Base-by-base conservation (phyloP, 352 stramenopile genomes). In the Pythium volutum region DNA sequence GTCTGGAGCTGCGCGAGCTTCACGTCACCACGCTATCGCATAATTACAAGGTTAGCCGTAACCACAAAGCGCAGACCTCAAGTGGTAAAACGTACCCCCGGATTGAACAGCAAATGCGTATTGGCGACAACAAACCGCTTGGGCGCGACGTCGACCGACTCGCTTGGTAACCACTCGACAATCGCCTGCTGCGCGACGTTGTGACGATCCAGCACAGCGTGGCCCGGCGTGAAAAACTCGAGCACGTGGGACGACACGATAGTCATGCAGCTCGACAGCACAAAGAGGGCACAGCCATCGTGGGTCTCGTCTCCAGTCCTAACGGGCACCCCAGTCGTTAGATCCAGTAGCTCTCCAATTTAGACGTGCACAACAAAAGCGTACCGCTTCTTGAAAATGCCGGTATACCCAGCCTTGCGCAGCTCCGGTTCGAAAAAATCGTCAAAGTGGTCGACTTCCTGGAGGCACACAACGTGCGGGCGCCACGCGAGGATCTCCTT, bases 21-120 rank as follows among this genome's bases (percentile, higher is more conserved):
- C 16, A 88, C 73, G 16, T 90, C 81, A 8, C 81, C 81, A 46
- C 81, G 73, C 81, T 90, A 34, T 29, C 8, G 14, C 27, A 48
- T 2, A 9, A 43, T 20, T 7, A 22, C 36, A 10, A 36, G 31
- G 10, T 43, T 43, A 43, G 36, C 18, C 36, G 12, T 15, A 43
- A 6, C 10, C 2, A 43, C 1, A 20, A 22, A 22, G 36, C 36
- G 9, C 6, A n/a, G 9, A 20, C 3, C 18, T 4, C 36, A 12
- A 43, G n/a, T 4, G 27, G 42, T 27, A n/a, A 4, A 12, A 66
- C 70, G 20, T 45, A 90, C 81, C 45, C 76, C 75, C 2, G 81
- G 81, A 34, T 90, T 90, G 63, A 90, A 90, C 15, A 90, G 67
- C 47, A 90, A 58, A 53, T 90, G 81, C 14, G 81, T 90, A 42